Percentiles rank a stretch among this genome's conserved stretches.
Conservation (phyloP, 2,329 filamentous ascomycete genomes). For the Cladosporium sphaerospermum region DNA sequence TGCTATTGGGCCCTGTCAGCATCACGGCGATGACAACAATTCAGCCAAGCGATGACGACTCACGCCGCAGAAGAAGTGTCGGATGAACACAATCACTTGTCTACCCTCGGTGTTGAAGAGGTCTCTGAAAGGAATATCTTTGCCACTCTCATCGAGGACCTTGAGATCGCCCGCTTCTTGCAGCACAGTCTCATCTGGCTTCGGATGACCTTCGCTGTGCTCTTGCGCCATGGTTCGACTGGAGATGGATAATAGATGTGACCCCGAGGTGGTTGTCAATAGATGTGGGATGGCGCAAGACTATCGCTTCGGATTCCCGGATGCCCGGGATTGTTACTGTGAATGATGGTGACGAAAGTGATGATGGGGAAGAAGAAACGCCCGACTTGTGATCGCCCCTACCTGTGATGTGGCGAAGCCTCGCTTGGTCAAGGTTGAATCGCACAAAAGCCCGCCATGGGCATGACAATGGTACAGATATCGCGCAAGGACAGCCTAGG, state of each 20-base stretch:
- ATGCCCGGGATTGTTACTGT: too few relatives aligned
- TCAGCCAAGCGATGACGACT: conserved; percentile 5
- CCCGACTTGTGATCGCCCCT: background rate
- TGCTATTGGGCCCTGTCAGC: conserved; percentile 17
- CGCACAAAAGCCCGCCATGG: too few relatives aligned
- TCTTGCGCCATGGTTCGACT: background rate
- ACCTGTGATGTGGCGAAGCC: background rate
- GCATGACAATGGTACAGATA: too few relatives aligned
- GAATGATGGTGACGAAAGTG: background rate
- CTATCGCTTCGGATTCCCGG: too few relatives aligned
- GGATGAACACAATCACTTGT: conserved; percentile 33
- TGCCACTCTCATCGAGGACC: conserved; percentile 24
- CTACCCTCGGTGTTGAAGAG: conserved; percentile 20
- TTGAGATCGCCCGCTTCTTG: conserved; percentile 19
- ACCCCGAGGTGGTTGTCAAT: too few relatives aligned
- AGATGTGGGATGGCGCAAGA: too few relatives aligned
- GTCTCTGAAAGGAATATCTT: conserved; percentile 21
- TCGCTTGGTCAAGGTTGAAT: too few relatives aligned
- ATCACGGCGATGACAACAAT: background rate
- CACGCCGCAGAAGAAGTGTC: conserved; percentile 37
- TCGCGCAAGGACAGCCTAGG: too few relatives aligned
- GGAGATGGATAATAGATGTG: background rate
- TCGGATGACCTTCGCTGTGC: conserved; percentile 1
- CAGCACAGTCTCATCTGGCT: conserved; percentile 13
- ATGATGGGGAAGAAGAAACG: background rate